phyloP scores from a whole-genome alignment of 2,329 filamentous ascomycete species.

The Cadophora sp. region DNA sequence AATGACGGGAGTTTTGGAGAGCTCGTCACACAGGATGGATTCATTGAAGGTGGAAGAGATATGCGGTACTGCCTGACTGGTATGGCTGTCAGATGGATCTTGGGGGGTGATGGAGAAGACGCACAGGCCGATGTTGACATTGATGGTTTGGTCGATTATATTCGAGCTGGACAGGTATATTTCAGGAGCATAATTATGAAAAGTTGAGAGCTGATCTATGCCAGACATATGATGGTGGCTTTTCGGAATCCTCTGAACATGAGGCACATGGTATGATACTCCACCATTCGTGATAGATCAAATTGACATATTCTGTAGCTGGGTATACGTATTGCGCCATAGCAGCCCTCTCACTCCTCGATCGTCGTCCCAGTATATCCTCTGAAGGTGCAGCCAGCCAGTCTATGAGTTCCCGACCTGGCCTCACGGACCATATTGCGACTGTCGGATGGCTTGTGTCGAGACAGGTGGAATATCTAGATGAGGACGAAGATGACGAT shows the following conservation, averaged over 20 bases:
- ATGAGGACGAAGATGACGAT: conserved; percentile 52
- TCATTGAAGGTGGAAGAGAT: conserved; percentile 80
- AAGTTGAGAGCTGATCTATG: conserved; percentile 27
- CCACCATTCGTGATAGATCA: background rate
- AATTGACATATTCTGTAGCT: conserved; percentile 55
- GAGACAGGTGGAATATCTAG: conserved; percentile 67
- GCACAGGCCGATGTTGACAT: conserved; percentile 78
- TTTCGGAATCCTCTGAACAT: conserved; percentile 44
- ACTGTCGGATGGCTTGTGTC: conserved; percentile 63
- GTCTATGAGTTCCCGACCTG: conserved; percentile 31
- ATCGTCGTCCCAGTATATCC: conserved; percentile 36
- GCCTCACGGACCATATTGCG: conserved; percentile 45
- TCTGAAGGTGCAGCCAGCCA: background rate
- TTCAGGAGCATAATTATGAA: background rate
- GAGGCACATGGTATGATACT: conserved; percentile 42
- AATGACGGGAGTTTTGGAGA: conserved; percentile 92
- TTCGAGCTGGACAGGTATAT: conserved; percentile 67
- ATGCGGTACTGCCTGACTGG: conserved; percentile 89
- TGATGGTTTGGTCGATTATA: conserved; percentile 71
- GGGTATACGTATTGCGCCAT: conserved; percentile 93
- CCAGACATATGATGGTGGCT: conserved; percentile 44
- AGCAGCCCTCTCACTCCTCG: conserved; percentile 74
- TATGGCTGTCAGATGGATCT: conserved; percentile 79
- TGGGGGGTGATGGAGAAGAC: conserved; percentile 71
- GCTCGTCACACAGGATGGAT: conserved; percentile 63